Percentiles rank a stretch among this genome's conserved stretches.
phyloP scores from a whole-genome alignment of 2,329 filamentous ascomycete species.

The Aspergillus carbonarius region DNA sequence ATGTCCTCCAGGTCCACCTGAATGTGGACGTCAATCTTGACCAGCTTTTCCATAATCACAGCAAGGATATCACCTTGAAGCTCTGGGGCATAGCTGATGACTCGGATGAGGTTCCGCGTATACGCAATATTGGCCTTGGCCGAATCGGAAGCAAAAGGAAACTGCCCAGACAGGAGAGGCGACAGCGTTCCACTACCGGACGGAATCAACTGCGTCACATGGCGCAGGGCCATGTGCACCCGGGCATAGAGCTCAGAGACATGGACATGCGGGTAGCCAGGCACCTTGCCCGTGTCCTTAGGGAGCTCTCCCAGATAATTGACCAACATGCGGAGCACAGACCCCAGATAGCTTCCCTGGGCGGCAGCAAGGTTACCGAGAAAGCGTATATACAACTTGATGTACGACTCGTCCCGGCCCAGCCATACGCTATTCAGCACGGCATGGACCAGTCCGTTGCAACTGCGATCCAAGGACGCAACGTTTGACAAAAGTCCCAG shows the following conservation, averaged over 20 bases:
- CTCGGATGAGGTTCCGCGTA: slow-evolving; percentile 75
- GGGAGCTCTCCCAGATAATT: slow-evolving; percentile 68
- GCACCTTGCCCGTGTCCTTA: slow-evolving; percentile 53
- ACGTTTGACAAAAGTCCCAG: slow-evolving; percentile 59
- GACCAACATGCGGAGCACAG: slow-evolving; percentile 77
- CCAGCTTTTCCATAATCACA: slow-evolving; percentile 78
- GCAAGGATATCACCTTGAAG: slow-evolving; percentile 78
- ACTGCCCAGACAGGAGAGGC: slow-evolving; percentile 64
- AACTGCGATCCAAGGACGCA: slow-evolving; percentile 55
- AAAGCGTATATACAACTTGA: slow-evolving; percentile 57
- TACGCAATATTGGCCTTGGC: slow-evolving; percentile 83
- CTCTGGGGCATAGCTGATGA: slow-evolving; percentile 75
- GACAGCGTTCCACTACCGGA: slow-evolving; percentile 71
- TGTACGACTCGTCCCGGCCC: slow-evolving; percentile 60
- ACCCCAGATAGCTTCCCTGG: slow-evolving; percentile 73
- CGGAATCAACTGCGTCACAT: slow-evolving; percentile 77
- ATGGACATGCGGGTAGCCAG: slow-evolving; percentile 58
- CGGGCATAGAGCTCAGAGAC: slow-evolving; percentile 67
- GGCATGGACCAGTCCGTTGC: slow-evolving; percentile 58
- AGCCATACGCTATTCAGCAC: slow-evolving; percentile 62
- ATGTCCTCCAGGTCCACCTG: slow-evolving; percentile 90
- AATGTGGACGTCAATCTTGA: slow-evolving; percentile 94
- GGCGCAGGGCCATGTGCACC: slow-evolving; percentile 72
- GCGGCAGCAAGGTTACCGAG: slow-evolving; percentile 70
- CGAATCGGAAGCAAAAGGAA: slow-evolving; percentile 74